These are phyloP conservation scores for Datura wrightii DNA, from an alignment of 257 asterid species.

Conservation along the genomic window DNA sequence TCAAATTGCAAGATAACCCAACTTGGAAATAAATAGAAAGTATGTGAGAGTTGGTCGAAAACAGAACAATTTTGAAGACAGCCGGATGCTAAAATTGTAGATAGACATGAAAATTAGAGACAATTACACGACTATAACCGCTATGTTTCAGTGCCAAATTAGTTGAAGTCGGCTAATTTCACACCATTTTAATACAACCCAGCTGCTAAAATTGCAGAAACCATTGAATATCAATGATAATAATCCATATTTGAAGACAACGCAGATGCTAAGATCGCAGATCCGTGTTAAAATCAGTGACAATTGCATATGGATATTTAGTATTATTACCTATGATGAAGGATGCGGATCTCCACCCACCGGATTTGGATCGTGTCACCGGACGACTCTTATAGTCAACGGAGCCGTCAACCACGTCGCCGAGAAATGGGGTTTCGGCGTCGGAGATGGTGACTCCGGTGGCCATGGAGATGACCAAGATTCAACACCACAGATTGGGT, in stretches of 20 bases:
- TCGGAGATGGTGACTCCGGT: slow-evolving; percentile 29
- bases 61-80: background rate
- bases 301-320: background rate
- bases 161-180: too few relatives aligned
- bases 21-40: too few relatives aligned
- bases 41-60: too few relatives aligned
- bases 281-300: background rate
- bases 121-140: too few relatives aligned
- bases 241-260: background rate
- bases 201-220: background rate
- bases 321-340: slow-evolving; percentile 44
- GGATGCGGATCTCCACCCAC: slow-evolving; percentile 50
- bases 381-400: slow-evolving; percentile 44
- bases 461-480: background rate
- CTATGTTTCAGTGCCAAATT: too few relatives aligned
- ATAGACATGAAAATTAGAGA: background rate
- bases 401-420: slow-evolving; percentile 35
- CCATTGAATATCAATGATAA: background rate
- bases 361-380: slow-evolving; percentile 41
- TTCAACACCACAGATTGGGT: background rate
- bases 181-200: background rate
- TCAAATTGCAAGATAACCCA: too few relatives aligned
- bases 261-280: background rate
- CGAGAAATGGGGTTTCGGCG: slow-evolving; percentile 36
- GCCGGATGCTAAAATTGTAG: background rate